Percentiles rank a stretch among this genome's conserved stretches.
These are phyloP conservation scores for Amylocystis lapponica DNA, from an alignment of 768 basidiomycete species.

Conservation along the genomic window DNA sequence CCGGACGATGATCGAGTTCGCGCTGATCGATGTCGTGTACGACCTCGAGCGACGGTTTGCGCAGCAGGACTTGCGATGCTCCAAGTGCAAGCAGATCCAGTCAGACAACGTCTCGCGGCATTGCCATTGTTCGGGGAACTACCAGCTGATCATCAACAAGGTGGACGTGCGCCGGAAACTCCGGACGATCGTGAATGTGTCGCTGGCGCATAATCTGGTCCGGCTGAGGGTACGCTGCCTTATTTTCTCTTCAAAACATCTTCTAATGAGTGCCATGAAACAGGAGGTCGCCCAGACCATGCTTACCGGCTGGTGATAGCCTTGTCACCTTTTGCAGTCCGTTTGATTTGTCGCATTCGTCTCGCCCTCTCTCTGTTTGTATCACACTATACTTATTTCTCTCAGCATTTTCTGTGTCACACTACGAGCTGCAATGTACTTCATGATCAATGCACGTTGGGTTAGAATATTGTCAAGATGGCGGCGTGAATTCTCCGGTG, in stretches of 20 bases:
- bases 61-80: constrained; percentile 87
- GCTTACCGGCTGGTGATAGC: constrained; percentile 31
- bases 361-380: constrained; percentile 5
- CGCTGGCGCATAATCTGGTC: constrained; percentile 62
- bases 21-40: constrained; percentile 72
- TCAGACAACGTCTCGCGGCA: constrained; percentile 81
- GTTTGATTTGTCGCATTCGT: constrained; percentile 4
- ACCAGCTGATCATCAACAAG: constrained; percentile 66
- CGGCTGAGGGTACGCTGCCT: constrained; percentile 54
- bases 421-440: too few species aligned
- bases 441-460: too few species aligned
- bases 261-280: neutral
- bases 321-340: neutral
- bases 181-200: constrained; percentile 79
- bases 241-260: neutral
- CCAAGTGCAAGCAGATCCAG: constrained; percentile 87
- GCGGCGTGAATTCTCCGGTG: too few species aligned
- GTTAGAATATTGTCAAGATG: too few species aligned
- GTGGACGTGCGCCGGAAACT: constrained; percentile 67
- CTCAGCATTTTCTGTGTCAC: too few species aligned
- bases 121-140: constrained; percentile 86
- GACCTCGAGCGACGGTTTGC: constrained; percentile 67
- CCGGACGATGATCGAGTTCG: constrained; percentile 79
- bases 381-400: too few species aligned
- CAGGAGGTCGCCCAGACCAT: constrained; percentile 37